Conservation (phyloP, 495 filamentous ascomycete genomes). For the Pyrenula massariospora region DNA sequence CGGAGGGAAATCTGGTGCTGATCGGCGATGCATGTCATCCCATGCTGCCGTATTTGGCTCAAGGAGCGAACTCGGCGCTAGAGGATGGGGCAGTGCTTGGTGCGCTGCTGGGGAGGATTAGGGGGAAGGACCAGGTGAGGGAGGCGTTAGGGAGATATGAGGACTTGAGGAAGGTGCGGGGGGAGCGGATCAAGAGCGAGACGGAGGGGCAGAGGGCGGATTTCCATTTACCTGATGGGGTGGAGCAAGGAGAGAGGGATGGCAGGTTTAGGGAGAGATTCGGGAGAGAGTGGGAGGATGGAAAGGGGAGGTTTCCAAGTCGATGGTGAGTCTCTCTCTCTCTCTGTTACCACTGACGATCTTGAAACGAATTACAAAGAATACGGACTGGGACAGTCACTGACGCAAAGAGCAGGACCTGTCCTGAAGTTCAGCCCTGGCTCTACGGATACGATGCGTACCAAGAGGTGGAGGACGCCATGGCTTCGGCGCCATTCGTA, state of each 20-base stretch:
- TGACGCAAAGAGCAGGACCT: constrained; percentile 26
- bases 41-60: constrained; percentile 48
- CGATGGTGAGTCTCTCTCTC: constrained; percentile 27
- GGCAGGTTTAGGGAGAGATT: constrained; percentile 31
- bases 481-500: constrained; percentile 19
- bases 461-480: constrained; percentile 40
- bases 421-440: constrained; percentile 46
- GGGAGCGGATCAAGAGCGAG: constrained; percentile 13
- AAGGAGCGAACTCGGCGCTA: constrained; percentile 36
- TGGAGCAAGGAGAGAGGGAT: constrained; percentile 40
- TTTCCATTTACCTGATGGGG: constrained; percentile 30
- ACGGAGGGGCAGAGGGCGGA: constrained; percentile 17
- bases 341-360: neutral
- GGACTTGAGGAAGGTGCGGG: constrained; percentile 12
- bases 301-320: constrained; percentile 33
- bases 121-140: constrained; percentile 4
- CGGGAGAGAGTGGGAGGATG: constrained; percentile 26
- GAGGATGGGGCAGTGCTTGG: constrained; percentile 42
- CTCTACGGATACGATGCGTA: constrained; percentile 53
- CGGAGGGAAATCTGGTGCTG: constrained; percentile 41
- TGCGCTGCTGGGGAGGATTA: constrained; percentile 1
- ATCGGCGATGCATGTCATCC: constrained; percentile 55
- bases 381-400: too few species aligned
- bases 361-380: too few species aligned
- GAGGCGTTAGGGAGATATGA: constrained; percentile 17